A percentile compares a stretch with the other conserved stretches of the same genome.
Evolutionary conservation across 495 filamentous ascomycete species (phyloP).

Genomic region (Durotheca rogersii): DNA sequence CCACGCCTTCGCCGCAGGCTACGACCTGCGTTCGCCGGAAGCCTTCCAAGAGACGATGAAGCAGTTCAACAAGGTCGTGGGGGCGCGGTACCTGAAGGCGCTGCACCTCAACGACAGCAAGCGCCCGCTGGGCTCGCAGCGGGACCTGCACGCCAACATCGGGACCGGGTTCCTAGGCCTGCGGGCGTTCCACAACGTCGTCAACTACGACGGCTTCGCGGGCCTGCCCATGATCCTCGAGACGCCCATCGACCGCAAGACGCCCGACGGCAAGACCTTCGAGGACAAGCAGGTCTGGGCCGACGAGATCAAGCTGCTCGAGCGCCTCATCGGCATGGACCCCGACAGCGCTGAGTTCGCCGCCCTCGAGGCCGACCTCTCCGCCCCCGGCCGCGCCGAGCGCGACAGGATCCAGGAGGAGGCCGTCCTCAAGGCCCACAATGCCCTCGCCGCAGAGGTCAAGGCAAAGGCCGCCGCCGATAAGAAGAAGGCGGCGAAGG

Average conservation of each 20-base stretch:
- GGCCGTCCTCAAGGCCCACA: slow-evolving; percentile 71
- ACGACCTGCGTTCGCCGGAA: slow-evolving; percentile 76
- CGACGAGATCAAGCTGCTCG: slow-evolving; percentile 83
- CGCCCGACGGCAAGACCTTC: slow-evolving; percentile 54
- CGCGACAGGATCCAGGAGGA: slow-evolving; percentile 73
- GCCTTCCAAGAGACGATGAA: slow-evolving; percentile 71
- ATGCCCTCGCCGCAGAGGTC: slow-evolving; percentile 55
- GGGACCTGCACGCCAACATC: slow-evolving; percentile 92
- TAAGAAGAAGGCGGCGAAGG: slow-evolving; percentile 38
- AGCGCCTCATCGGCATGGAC: slow-evolving; percentile 83
- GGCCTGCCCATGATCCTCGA: slow-evolving; percentile 89
- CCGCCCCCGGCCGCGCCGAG: slow-evolving; percentile 66
- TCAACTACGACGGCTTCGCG: slow-evolving; percentile 78
- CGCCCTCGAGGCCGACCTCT: slow-evolving; percentile 60
- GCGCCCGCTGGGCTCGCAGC: slow-evolving; percentile 71
- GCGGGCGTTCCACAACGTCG: slow-evolving; percentile 83
- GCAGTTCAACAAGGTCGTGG: slow-evolving; percentile 78
- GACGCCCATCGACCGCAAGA: slow-evolving; percentile 79
- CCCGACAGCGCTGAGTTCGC: slow-evolving; percentile 67
- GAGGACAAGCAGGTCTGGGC: slow-evolving; percentile 80
- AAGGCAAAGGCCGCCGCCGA: slow-evolving; percentile 45
- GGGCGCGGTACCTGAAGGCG: slow-evolving; percentile 75
- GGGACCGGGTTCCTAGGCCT: slow-evolving; percentile 90
- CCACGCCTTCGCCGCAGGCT: slow-evolving; percentile 89
- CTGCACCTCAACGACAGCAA: slow-evolving; percentile 94